Conservation (phyloP, 2,329 filamentous ascomycete genomes). For the Fusarium sp. region DNA sequence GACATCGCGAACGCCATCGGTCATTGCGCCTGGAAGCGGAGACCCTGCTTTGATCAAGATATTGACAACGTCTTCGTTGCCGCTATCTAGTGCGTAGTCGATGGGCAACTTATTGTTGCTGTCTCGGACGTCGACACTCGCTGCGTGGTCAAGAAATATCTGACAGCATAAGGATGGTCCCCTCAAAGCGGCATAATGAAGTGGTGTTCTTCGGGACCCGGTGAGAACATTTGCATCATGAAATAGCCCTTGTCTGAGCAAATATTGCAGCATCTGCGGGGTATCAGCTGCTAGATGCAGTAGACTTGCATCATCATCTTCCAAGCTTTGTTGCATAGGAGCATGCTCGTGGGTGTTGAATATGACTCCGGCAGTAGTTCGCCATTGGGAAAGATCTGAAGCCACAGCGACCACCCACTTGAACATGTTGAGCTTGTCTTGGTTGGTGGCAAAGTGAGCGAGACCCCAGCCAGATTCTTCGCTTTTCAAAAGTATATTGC, state of each 20-base stretch:
- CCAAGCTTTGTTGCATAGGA: neutral
- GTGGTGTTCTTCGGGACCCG: neutral
- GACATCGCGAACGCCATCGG: neutral
- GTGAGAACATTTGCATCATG: neutral
- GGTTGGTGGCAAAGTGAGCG: neutral
- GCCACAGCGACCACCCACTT: neutral
- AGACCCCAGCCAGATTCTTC: neutral
- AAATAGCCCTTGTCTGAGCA: neutral
- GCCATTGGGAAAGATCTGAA: neutral
- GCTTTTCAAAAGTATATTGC: neutral
- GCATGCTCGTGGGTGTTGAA: neutral
- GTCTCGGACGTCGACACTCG: neutral
- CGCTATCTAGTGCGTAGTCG: neutral
- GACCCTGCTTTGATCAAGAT: neutral
- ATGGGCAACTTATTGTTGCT: neutral
- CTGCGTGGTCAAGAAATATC: neutral
- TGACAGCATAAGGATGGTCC: neutral
- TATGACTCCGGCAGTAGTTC: neutral
- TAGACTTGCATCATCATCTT: neutral
- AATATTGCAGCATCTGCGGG: neutral
- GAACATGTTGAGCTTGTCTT: neutral
- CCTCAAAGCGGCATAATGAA: neutral
- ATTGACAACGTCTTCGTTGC: neutral
- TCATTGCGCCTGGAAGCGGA: neutral
- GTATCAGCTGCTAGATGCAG: neutral